Percentiles rank a stretch among this genome's conserved stretches.
Conservation (phyloP, 1,284 basidiomycete genomes). For the Apiotrichum montevideense region DNA sequence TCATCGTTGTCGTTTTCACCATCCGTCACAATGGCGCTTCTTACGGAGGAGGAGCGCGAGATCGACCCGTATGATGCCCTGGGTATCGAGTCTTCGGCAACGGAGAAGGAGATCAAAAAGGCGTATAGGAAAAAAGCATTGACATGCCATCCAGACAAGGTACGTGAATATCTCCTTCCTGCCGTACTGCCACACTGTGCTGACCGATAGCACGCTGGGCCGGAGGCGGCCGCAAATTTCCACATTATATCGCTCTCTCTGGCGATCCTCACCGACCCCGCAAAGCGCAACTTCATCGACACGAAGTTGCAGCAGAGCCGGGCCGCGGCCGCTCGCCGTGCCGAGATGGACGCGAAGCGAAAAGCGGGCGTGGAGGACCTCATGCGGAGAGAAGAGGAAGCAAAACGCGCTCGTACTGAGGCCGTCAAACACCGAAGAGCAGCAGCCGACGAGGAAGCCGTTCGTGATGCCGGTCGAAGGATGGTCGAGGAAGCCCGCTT, state of each 20-base stretch:
- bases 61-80: constrained; percentile 71
- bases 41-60: constrained; percentile 45
- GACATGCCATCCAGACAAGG: constrained; percentile 83
- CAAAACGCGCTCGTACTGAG: constrained; percentile 58
- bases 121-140: constrained; percentile 76
- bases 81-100: constrained; percentile 60
- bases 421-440: constrained; percentile 50
- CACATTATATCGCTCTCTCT: constrained; percentile 80
- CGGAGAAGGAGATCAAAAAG: constrained; percentile 73
- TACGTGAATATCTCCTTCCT: constrained; percentile 21
- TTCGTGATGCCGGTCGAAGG: constrained; percentile 69
- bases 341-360: constrained; percentile 69
- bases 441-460: constrained; percentile 59
- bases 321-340: constrained; percentile 64
- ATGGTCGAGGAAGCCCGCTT: constrained; percentile 57
- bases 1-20: no score
- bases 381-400: constrained; percentile 69
- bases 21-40: constrained; percentile 19
- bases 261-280: constrained; percentile 74
- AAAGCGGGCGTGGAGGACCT: constrained; percentile 73
- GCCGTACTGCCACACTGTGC: not conserved
- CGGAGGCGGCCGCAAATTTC: constrained; percentile 64
- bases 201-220: constrained; percentile 15
- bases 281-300: constrained; percentile 74
- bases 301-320: constrained; percentile 67